Evolutionary conservation across 108 stramenopile genomes (phyloP).

Genomic region (Cyclotella kingstonii): DNA sequence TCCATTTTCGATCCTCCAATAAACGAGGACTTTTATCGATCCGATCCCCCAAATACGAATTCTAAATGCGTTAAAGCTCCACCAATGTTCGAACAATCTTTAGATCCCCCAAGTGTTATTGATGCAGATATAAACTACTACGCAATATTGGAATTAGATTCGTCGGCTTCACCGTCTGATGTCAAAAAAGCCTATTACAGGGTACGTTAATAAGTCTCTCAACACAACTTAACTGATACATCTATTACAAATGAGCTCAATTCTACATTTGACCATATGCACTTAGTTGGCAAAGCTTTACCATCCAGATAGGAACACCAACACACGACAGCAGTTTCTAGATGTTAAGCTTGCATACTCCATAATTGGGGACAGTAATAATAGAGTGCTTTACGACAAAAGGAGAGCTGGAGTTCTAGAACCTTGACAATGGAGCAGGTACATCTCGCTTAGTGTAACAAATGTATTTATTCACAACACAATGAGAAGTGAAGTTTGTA

Average conservation of each 20-base stretch:
- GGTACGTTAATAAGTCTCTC: constrained; percentile 3
- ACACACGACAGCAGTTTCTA: constrained; percentile 58
- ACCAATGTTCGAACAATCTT: constrained; percentile 21
- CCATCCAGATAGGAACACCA: constrained; percentile 66
- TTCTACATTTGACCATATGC: constrained; percentile 14
- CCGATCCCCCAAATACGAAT: constrained; percentile 4
- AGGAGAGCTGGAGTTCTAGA: neutral
- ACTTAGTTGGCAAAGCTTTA: constrained; percentile 53
- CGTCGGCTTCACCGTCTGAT: constrained; percentile 12
- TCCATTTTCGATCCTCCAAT: too few species aligned
- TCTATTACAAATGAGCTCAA: neutral
- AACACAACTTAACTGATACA: too few species aligned
- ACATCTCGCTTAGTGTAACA: too few species aligned
- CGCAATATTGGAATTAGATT: constrained; percentile 11
- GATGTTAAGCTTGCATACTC: constrained; percentile 66
- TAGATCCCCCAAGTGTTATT: constrained; percentile 25
- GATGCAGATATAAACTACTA: constrained; percentile 35
- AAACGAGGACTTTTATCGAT: neutral
- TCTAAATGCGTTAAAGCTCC: neutral
- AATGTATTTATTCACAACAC: too few species aligned
- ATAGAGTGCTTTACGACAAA: constrained; percentile 57
- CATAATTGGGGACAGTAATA: constrained; percentile 47
- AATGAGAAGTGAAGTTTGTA: too few species aligned
- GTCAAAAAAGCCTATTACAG: constrained; percentile 52
- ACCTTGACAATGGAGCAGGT: constrained; percentile 7